phyloP scores from a whole-genome alignment of 352 stramenopile species.

The Pythium chondricola region DNA sequence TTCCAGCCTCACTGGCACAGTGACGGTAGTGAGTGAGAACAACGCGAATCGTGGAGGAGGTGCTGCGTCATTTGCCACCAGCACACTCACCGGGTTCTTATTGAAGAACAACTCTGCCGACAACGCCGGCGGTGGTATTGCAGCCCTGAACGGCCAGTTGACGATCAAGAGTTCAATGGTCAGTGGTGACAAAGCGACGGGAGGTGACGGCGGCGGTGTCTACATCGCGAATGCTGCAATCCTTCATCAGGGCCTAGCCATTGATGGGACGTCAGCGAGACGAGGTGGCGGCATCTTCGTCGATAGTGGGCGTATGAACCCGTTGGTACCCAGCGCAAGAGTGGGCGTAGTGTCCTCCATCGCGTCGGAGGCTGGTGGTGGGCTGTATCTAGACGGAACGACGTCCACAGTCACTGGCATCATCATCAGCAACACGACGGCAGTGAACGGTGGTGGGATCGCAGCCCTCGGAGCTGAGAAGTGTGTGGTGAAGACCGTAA shows the following conservation, averaged over 20 bases:
- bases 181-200: background rate
- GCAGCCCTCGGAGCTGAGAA: background rate
- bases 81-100: background rate
- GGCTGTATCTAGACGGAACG: constrained; percentile 2
- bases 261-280: background rate
- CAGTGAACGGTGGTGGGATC: constrained; percentile 4
- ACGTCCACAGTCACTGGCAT: constrained; percentile 4
- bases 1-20: background rate
- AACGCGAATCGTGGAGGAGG: constrained; percentile 6
- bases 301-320: background rate
- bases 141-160: constrained; percentile 1
- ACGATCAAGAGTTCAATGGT: background rate
- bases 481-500: constrained; percentile 4
- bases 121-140: constrained; percentile 10
- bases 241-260: constrained; percentile 1
- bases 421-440: background rate
- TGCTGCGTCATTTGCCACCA: background rate
- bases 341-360: too few species aligned
- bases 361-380: constrained; percentile 2
- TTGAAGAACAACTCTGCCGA: constrained; percentile 2
- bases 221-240: constrained; percentile 3
- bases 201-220: constrained; percentile 8
- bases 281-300: constrained; percentile 6
- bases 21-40: background rate
- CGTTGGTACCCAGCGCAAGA: too few species aligned